Evolutionary conservation across 352 stramenopile species (phyloP), one percentile per base, ranked within the genome.

Genomic region (Phytophthora tubulina): DNA sequence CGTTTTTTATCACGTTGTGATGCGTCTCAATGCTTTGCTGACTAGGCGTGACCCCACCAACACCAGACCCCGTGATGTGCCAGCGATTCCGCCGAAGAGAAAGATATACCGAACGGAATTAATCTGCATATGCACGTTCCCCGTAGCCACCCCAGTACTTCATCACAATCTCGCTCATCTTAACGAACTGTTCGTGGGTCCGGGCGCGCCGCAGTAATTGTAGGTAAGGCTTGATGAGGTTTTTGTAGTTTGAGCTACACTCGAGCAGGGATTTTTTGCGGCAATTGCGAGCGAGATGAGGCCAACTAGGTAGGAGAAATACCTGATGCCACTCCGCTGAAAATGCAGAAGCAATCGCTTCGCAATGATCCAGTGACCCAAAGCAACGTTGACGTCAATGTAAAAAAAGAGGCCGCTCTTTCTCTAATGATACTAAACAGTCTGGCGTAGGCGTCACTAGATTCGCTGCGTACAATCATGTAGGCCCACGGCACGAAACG

Each of bases 11-110:
- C 3, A 44, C 57, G 11, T 5, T 46, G 17, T 68, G 66, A 27
- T 73, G 66, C 10, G 66, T 33, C 36, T 73, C 66, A 11, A 71
- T 71, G 2, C 53, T 45, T 38, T 71, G 63, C n/a, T 72, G 55
- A 9, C 17, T 60, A 1, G 52, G 52, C 30, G 50, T 3, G 0
- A 70, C 39, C 9, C 62, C 42, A 45, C 30, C 44, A 14, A 65
- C 39, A 17, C 51, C 51, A 9, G 51, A 14, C 5, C 30, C 51
- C 49, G 33, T 63, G 6, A 63, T 30, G 50, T 56, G 50, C 53
- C 51, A 70, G 1, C 31, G 51, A 6, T 61, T 36, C 62, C 62
- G 57, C 7, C 51, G 9, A 7, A 4, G 8, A n/a, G 7, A 5
- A 3, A 63, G 51, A 13, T 63, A 70, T 2, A 63, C 44, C 7